Base-by-base conservation (phyloP, 768 basidiomycete genomes). In the Suillus subaureus region DNA sequence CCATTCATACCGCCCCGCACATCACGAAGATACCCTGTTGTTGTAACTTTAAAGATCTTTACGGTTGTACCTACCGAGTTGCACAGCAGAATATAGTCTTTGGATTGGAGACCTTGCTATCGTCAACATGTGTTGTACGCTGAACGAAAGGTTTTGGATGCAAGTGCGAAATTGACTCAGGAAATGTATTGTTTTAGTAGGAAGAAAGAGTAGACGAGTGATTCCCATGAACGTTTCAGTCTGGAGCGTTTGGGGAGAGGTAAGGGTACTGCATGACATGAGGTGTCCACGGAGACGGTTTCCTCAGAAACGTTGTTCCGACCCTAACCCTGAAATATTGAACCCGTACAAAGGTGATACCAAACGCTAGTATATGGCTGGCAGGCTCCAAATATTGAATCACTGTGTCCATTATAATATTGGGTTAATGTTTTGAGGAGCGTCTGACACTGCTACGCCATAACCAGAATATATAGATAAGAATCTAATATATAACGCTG, bases 1-100 rank as follows among this genome's bases (percentile, higher is more conserved):
- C 55, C 61, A 56, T 55, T 61, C 62, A 58, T 63, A 62, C 62
- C 69, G 45, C 28, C 16, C 54, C 52, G 63, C 75, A 75, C 65
- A 71, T 74, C 74, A 77, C 72, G 74, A 71, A 74, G 74, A 75
- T 75, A 75, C 74, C 76, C 74, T 71, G 76, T 75, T 77, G 74
- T 70, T 64, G 75, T 77, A 65, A 69, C 72, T 70, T 71, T 72
- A 66, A 67, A 66, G 26, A 28, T 75, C 69, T 69, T 71, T 71
- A 52, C 69, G 72, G 65, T 77, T 49, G 39, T 72, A 71, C 57
- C 68, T 77, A 75, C 68, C 67, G 66, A 63, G 76, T 74, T 75
- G 76, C 74, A 72, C 76, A 77, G 74, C 76, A 76, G 72, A 76
- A 75, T 75, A 66, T 65, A 75, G 68, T 77, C 74, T 74, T 75